These are phyloP conservation scores for Sugiyamaella lignohabitans DNA, from an alignment of 805 yeast species.

Conservation along the genomic window DNA sequence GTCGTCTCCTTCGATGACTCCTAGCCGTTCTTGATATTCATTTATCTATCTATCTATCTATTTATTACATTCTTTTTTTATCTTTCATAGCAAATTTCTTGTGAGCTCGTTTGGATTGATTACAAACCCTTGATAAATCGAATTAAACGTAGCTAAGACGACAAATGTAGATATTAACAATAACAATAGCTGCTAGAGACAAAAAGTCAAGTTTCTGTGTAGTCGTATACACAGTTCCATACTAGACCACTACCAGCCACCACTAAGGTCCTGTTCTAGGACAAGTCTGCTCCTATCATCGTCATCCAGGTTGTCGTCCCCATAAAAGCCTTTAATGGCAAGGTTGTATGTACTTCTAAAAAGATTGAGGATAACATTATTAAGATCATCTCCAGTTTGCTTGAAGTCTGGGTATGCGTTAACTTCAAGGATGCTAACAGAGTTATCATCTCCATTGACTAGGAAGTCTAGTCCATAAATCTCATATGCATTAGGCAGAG, in stretches of 20 bases:
- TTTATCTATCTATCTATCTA: no score
- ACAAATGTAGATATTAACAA: no score
- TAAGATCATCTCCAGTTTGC: conserved; percentile 81
- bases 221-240: no score
- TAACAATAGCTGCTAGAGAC: no score
- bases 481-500: conserved; percentile 76
- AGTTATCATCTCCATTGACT: conserved; percentile 40
- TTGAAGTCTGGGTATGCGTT: conserved; percentile 96
- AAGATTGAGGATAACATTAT: conserved; percentile 63
- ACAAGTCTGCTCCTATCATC: background rate
- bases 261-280: background rate
- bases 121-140: no score
- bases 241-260: conserved; percentile 1
- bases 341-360: conserved; percentile 50
- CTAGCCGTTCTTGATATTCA: background rate
- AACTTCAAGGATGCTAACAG: conserved; percentile 67
- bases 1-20: background rate
- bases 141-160: no score
- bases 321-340: no score
- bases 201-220: no score
- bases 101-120: no score
- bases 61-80: no score
- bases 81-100: no score
- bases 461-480: conserved; percentile 85
- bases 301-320: no score